These are phyloP conservation scores for Chaetomiaceae sp. DNA, from an alignment of 2,329 filamentous ascomycete species.

Conservation along the genomic window DNA sequence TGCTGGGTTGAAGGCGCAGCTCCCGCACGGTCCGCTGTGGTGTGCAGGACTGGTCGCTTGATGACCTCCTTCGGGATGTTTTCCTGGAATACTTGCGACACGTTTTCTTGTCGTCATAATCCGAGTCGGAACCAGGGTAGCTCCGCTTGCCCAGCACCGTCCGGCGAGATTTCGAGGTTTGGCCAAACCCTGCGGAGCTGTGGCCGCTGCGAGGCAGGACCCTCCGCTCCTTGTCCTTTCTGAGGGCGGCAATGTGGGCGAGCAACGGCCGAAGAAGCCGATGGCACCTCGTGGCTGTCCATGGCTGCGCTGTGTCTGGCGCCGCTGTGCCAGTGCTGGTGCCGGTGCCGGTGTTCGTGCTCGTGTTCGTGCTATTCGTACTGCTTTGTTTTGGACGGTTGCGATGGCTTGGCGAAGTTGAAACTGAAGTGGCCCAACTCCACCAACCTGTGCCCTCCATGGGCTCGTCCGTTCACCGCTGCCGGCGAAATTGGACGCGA, in stretches of 20 bases:
- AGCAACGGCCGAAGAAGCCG: conserved; percentile 45
- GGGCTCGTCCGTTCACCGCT: background rate
- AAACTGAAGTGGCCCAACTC: background rate
- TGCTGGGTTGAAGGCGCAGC: conserved; percentile 14
- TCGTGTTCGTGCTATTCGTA: background rate
- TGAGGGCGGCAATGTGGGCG: conserved; percentile 39
- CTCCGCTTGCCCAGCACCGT: conserved; percentile 20
- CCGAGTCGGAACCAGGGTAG: conserved; percentile 14
- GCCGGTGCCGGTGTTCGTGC: no score
- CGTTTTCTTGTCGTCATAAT: conserved; percentile 19
- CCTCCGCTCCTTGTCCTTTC: conserved; percentile 31
- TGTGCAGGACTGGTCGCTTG: conserved; percentile 5
- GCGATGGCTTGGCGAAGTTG: conserved; percentile 9
- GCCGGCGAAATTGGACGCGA: background rate
- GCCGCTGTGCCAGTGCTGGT: background rate
- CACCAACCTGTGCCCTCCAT: conserved; percentile 9
- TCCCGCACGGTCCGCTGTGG: conserved; percentile 8
- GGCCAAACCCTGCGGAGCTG: background rate
- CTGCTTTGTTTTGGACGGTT: background rate
- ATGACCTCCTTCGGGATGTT: conserved; percentile 12
- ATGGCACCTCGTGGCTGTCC: conserved; percentile 47
- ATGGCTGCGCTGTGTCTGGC: conserved; percentile 28
- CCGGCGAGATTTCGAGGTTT: background rate
- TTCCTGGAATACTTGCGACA: conserved; percentile 23
- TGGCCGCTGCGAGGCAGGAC: background rate